Base-by-base conservation (phyloP, 306 rosid species). In the Dalbergia cochinchinensis region DNA sequence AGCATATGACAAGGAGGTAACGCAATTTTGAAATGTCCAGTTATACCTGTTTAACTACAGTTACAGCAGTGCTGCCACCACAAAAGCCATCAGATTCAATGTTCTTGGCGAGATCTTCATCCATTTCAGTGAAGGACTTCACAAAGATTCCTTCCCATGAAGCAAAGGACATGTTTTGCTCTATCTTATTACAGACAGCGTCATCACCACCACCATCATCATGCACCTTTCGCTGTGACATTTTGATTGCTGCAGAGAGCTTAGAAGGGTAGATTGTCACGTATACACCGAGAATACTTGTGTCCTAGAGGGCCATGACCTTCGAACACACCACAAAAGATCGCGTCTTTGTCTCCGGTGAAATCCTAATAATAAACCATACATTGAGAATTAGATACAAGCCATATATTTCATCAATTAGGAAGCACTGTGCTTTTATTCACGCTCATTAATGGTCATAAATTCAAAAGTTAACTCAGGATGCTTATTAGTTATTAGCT, bases 251-350 rank as follows among this genome's bases (percentile, higher is more conserved):
- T 77, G 77, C 66, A 4, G 93, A 83, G 83, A 95, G 91, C 72
- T 87, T 95, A 9, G 85, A 76, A 76, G 18, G 99, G 98, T 13
- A 95, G 75, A 51, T 76, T 71, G 71, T 95, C 94, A 3, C 98
- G 90, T 45, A 89, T 80, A n/a, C 44, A 62, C 10, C 71, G 90
- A 26, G 98, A 57, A 22, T 91, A 78, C 72, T 68, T 85, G 85
- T 95, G 98, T 6, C 99, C 99, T 41, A 70, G 65, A 39, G 98
- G 97, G 45, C 99, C 98, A 83, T 95, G 99, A 33, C 99, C 99
- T 80, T 95, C 99, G 54, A 95, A 95, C 74, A 95, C 97, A n/a
- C 98, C 94, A 69, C 98, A 95, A 51, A 93, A 89, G 14, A 71
- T 22, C 86, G 68, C 81, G 54, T 73, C 96, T 73, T 88, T 80